A percentile compares a stretch with the other conserved stretches of the same genome.
Conservation (phyloP, 768 basidiomycete species). For the Suillus occidentalis region DNA sequence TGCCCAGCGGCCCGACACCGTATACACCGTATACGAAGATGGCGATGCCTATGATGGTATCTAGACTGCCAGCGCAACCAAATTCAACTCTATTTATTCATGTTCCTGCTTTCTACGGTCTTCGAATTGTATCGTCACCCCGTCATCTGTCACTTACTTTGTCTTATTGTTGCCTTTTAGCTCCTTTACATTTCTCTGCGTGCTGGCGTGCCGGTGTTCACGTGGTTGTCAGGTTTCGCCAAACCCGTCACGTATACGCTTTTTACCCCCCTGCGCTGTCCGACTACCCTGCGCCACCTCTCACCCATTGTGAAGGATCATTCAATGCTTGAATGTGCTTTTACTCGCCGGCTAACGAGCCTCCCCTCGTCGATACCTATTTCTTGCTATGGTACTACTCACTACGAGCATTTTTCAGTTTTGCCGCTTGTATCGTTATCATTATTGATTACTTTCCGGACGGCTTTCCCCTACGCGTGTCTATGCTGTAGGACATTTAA, state of each 20-base stretch:
- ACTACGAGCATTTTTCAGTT: background rate
- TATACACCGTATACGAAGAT: constrained; percentile 54
- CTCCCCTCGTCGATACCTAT: constrained; percentile 37
- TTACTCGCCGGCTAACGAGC: constrained; percentile 34
- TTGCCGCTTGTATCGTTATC: background rate
- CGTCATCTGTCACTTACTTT: constrained; percentile 20
- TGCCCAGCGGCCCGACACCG: constrained; percentile 44
- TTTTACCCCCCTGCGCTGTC: constrained; percentile 13
- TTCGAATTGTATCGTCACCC: constrained; percentile 20
- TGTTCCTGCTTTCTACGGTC: constrained; percentile 14
- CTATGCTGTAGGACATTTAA: background rate
- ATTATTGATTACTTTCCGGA: background rate
- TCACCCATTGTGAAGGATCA: constrained; percentile 19
- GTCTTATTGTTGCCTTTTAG: constrained; percentile 22
- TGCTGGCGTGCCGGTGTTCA: constrained; percentile 25
- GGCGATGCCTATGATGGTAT: constrained; percentile 74
- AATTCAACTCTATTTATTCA: constrained; percentile 7
- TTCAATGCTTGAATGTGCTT: constrained; percentile 22
- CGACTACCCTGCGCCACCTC: constrained; percentile 10
- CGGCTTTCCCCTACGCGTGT: background rate
- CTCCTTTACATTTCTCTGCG: constrained; percentile 9
- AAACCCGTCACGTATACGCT: constrained; percentile 16
- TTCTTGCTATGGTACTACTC: background rate
- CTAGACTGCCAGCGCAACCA: constrained; percentile 30
- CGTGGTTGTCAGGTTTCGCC: constrained; percentile 27